Evolutionary conservation across 2,329 filamentous ascomycete genomes (phyloP), one percentile per base, ranked within the genome.

Genomic region (Beauveria sp.): DNA sequence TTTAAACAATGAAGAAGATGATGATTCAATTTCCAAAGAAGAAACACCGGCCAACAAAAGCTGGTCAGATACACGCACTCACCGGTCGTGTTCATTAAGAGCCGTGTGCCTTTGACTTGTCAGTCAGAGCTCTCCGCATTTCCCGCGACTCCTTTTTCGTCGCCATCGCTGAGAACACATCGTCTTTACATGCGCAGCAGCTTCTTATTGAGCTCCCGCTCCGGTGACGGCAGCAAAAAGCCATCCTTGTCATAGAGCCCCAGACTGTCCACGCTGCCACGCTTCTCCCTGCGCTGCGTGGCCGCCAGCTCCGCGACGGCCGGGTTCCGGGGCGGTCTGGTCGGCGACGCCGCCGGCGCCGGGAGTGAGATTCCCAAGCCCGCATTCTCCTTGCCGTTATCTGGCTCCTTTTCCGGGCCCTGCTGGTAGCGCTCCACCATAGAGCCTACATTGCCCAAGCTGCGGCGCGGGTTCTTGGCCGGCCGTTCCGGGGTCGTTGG

Each of bases 231-330:
- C 63, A 76, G 71, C 62, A 80, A 66, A 56, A 80, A 80, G 1
- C 78, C 79, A 31, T 80, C 76, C 54, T 72, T 68, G 63, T 80
- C 78, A 63, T 81, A 81, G 54, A 79, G 58, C 1, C 75, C 76
- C 34, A 77, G 62, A 40, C 75, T 80, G 22, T 78, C 76, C 1
- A 70, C 67, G 18, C 76, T 77, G 22, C 64, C 65, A 1, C 70
- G 64, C 38, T 65, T 64, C n/a, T 66, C 62, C 8, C 65, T 62
- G 26, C 48, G 59, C 18, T 67, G 66, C 8, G 68, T 69, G 2
- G 64, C 63, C 5, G 67, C 63, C 16, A 72, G 59, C 22, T 72
- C 69, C 12, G 65, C 69, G 18, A 73, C 68, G 2, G 71, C 63
- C 58, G 65, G 71, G 5, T 64, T 60, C 60, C 65, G 69, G 42